A percentile compares a stretch with the other conserved stretches of the same genome.
These are phyloP conservation scores for Colletotrichum godetiae DNA, from an alignment of 2,329 filamentous ascomycete species.

Conservation along the genomic window DNA sequence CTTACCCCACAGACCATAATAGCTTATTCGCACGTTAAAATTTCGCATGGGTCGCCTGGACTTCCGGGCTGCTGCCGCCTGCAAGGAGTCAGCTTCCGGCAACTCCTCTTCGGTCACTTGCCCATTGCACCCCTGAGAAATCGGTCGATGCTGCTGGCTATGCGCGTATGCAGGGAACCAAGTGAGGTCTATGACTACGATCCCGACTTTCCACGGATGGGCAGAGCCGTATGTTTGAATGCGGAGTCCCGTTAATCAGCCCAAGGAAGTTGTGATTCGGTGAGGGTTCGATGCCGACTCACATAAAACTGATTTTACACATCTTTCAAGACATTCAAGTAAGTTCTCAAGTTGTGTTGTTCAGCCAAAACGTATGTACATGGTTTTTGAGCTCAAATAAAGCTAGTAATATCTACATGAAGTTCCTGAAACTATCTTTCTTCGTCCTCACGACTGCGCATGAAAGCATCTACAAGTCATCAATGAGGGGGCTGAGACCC, in stretches of 20 bases:
- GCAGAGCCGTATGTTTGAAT: neutral
- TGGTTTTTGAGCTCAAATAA: neutral
- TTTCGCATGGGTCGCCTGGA: neutral
- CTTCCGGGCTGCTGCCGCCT: neutral
- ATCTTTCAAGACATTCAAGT: no score
- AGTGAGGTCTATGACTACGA: neutral
- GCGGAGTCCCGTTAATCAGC: no score
- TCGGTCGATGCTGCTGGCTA: neutral
- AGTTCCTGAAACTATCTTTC: neutral
- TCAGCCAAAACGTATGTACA: neutral
- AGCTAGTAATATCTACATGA: neutral
- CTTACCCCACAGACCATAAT: neutral
- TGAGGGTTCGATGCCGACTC: no score
- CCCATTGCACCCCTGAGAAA: neutral
- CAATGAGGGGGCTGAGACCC: conserved; percentile 50
- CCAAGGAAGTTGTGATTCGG: no score
- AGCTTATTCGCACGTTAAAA: neutral
- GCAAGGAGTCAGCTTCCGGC: neutral
- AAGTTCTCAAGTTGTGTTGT: no score
- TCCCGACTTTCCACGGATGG: neutral
- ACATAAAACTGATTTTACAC: no score
- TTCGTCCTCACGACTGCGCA: no score
- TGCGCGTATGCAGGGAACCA: neutral
- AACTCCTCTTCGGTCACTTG: neutral
- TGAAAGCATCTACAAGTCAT: neutral